Percentiles rank a stretch among this genome's conserved stretches.
phyloP scores from a whole-genome alignment of 108 stramenopile genomes.

The Pelagomonas calceolata region DNA sequence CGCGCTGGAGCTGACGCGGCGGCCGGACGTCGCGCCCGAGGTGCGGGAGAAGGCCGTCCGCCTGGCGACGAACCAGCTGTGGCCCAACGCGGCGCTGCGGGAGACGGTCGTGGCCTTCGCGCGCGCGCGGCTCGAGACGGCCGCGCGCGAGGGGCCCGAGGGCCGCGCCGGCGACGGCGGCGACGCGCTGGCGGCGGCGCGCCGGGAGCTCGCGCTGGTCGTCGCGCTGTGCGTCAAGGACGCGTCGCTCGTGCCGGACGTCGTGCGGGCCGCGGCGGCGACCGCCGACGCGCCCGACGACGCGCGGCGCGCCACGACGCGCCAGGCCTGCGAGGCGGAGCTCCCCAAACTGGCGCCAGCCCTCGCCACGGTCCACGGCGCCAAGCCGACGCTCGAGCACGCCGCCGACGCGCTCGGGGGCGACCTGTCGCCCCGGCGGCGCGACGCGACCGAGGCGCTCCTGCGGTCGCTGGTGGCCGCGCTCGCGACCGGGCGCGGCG shows the following conservation, averaged over 20 bases:
- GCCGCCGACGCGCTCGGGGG: background rate
- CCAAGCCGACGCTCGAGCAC: background rate
- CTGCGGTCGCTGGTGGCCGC: background rate
- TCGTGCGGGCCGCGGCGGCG: too few relatives aligned
- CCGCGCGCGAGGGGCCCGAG: background rate
- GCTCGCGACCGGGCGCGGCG: background rate
- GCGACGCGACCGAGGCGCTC: background rate
- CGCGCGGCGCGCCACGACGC: too few relatives aligned
- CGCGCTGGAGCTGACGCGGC: background rate
- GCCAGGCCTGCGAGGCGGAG: background rate
- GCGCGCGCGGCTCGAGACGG: background rate
- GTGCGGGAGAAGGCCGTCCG: background rate
- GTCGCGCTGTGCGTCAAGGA: background rate
- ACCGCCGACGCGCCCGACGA: too few relatives aligned
- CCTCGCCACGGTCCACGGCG: background rate
- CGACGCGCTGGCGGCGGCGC: background rate
- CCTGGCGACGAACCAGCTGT: background rate
- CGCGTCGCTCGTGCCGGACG: too few relatives aligned
- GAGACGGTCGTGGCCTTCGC: background rate
- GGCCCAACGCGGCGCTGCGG: background rate
- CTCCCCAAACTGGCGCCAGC: background rate
- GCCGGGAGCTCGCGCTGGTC: background rate
- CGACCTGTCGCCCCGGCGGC: too few relatives aligned
- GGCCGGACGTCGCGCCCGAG: background rate
- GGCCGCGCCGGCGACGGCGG: background rate